These are phyloP conservation scores for Chlamydomonas sp. DNA, from an alignment of 139 green algal genomes.

Conservation along the genomic window DNA sequence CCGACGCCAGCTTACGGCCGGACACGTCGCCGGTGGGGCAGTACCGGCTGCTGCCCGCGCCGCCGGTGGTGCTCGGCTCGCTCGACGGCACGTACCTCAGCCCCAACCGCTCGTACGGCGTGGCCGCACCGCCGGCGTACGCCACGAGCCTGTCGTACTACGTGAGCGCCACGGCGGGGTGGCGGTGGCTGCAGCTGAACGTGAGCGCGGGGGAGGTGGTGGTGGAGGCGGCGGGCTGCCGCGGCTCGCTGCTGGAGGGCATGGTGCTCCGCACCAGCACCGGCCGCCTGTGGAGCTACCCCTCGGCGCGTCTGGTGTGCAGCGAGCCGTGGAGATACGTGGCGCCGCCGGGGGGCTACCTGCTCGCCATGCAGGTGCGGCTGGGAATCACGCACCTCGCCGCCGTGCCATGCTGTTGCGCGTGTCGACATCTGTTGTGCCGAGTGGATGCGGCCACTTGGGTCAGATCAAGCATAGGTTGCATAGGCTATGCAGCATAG, in stretches of 20 bases:
- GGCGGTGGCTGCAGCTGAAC: neutral
- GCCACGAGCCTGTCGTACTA: neutral
- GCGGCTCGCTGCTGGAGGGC: neutral
- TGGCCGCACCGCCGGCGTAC: neutral
- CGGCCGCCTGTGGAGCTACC: neutral
- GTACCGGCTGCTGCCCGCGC: neutral
- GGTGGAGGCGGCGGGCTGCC: neutral
- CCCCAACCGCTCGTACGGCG: neutral
- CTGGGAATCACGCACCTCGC: no score
- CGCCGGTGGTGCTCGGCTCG: neutral
- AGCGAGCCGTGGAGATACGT: neutral
- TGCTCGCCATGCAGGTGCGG: neutral
- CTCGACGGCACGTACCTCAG: neutral
- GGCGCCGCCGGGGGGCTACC: neutral
- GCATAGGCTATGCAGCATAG: neutral
- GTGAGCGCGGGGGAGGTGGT: neutral
- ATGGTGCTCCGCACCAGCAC: neutral
- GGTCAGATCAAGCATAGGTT: no score
- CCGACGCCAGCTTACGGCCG: neutral
- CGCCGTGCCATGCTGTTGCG: no score
- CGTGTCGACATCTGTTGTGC: no score
- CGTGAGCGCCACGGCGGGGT: neutral
- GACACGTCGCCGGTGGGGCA: neutral
- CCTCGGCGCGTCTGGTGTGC: neutral
- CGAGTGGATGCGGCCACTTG: neutral